Evolutionary conservation across 2,329 filamentous ascomycete species (phyloP), one percentile per base, ranked within the genome.

Genomic region (Aspergillus brasiliensis): DNA sequence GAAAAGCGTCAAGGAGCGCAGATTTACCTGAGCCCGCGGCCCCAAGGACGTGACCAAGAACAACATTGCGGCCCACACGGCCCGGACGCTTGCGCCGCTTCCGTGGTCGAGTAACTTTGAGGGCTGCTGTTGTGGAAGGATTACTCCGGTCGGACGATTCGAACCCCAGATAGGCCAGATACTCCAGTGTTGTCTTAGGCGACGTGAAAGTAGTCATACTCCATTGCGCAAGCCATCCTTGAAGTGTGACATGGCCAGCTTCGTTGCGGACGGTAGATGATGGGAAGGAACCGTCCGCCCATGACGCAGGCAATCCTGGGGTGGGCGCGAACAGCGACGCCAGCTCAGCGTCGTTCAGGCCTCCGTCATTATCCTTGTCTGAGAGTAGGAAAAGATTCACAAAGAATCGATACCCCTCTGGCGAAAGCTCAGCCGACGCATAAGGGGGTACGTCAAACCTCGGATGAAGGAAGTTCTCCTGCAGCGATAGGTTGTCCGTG

Each of bases 131-230:
- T 1, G 91, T 92, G 0, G 88, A 88, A 40, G 90, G 88, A 59
- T 89, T 90, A n/a, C 85, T 81, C 58, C 81, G 78, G 67, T 90
- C 90, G 2, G 86, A 81, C 2, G 91, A 88, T 73, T 98, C 95
- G 70, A 97, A 99, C 1, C 95, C 95, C 2, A 99, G 87, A 73
- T 97, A 97, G 3, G 95, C 95, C 2, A 99, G 86, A 74, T 99
- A 99, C 68, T 96, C 93, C 3, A 99, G 83, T 0, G 95, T 98
- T 0, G 92, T 97, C 73, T 95, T 96, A 11, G 95, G 94, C 58
- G 96, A 93, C 61, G 96, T 87, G 70, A 98, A 99, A 0, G 95
- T 99, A 0, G 95, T 99, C 95, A 99, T 99, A 74, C 93, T 97
- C 95, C 95, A 99, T 71, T 99, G 95, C 3, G 95, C 95, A 38